These are phyloP conservation scores for Trametes cinnabarina DNA, from an alignment of 768 basidiomycete species.

Conservation along the genomic window DNA sequence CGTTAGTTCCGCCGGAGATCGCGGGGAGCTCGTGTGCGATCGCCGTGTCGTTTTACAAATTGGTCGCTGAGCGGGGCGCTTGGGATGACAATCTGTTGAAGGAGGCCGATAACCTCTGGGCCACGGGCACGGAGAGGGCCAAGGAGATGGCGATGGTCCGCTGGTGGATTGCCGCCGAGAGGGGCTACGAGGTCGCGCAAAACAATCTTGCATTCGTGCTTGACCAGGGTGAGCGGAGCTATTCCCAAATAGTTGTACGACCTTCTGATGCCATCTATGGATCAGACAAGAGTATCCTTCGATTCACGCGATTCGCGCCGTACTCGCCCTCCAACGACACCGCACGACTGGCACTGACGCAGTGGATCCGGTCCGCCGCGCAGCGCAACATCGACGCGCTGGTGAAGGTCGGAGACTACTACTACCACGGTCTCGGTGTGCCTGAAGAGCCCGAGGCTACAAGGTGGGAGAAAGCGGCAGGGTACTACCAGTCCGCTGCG, in stretches of 20 bases:
- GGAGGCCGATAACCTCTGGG: slow-evolving; percentile 79
- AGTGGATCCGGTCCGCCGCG: slow-evolving; percentile 92
- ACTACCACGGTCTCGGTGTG: slow-evolving; percentile 87
- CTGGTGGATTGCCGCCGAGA: slow-evolving; percentile 94
- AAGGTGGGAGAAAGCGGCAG: slow-evolving; percentile 86
- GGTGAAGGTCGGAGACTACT: slow-evolving; percentile 98
- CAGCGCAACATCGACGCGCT: slow-evolving; percentile 96
- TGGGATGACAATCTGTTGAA: slow-evolving; percentile 78
- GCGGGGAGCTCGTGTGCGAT: slow-evolving; percentile 79
- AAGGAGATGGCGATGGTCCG: slow-evolving; percentile 83
- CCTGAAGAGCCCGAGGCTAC: slow-evolving; percentile 59
- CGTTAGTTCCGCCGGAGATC: slow-evolving; percentile 44
- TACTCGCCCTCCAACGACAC: slow-evolving; percentile 78
- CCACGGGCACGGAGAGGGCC: slow-evolving; percentile 63
- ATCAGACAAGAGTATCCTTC: slow-evolving; percentile 69
- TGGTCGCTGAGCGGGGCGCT: slow-evolving; percentile 87
- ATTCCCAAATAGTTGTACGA: too few relatives aligned
- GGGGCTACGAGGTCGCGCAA: slow-evolving; percentile 89
- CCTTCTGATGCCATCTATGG: slow-evolving; percentile 29
- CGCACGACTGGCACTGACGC: slow-evolving; percentile 79
- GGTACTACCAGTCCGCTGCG: slow-evolving; percentile 92
- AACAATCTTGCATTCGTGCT: slow-evolving; percentile 92
- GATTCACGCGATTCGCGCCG: slow-evolving; percentile 65
- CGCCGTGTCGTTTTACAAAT: slow-evolving; percentile 91
- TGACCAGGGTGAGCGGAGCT: slow-evolving; percentile 85